Evolutionary conservation across 164 flowering plant species (phyloP).

Genomic region (Umbilicus rupestris): DNA sequence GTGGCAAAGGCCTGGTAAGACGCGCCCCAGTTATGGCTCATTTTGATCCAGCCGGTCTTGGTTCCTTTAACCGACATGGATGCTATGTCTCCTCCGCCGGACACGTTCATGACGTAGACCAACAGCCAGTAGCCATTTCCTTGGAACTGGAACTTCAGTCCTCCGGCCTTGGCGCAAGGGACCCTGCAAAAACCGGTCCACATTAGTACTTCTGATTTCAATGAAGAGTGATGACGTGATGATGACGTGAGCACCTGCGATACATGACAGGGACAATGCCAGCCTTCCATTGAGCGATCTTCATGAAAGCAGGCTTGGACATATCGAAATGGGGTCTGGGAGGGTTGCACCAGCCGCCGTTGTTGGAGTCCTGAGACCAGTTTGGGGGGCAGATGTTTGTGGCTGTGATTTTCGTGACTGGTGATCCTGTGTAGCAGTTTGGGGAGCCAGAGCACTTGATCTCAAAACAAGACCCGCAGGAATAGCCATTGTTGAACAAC

Average conservation of each 20-base stretch:
- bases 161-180: constrained; percentile 49
- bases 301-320: constrained; percentile 80
- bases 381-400: constrained; percentile 88
- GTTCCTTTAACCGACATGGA: constrained; percentile 68
- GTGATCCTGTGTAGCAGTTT: constrained; percentile 27
- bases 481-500: constrained; percentile 60
- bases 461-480: constrained; percentile 77
- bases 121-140: constrained; percentile 88
- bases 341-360: constrained; percentile 93
- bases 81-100: constrained; percentile 67
- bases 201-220: too few species aligned
- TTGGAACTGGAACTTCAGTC: constrained; percentile 51
- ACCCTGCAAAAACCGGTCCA: constrained; percentile 32
- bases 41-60: constrained; percentile 46
- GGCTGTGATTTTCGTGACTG: constrained; percentile 56
- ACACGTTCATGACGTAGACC: constrained; percentile 85
- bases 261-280: constrained; percentile 53
- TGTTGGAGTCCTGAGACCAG: constrained; percentile 47
- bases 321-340: constrained; percentile 77
- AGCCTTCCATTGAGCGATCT: constrained; percentile 46
- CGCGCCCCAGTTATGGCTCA: constrained; percentile 94
- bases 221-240: background rate
- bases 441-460: constrained; percentile 38
- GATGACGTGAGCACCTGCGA: constrained; percentile 51
- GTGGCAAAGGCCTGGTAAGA: constrained; percentile 72